Base-by-base conservation (phyloP, 2,329 filamentous ascomycete genomes). In the Mycosphaerelloides madeirae region DNA sequence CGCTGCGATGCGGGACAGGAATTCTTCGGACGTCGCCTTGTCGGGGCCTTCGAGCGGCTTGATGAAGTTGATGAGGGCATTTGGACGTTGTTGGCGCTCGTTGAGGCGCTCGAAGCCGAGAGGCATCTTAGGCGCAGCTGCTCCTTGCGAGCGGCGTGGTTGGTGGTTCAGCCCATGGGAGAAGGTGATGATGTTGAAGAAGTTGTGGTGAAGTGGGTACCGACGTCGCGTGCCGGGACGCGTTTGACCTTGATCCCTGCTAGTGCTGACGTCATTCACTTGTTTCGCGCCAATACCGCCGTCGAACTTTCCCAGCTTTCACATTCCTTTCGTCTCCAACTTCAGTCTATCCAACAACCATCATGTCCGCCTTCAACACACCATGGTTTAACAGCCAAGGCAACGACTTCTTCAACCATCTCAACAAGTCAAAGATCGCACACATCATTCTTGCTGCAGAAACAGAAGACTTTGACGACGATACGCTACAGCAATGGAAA, bases 51-150 rank as follows among this genome's bases (percentile, higher is more conserved):
- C 47, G 0, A 90, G 72, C 1, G 87, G 82, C 59, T 89, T 89
- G 69, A 95, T 91, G 71, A 95, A 95, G 62, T 87, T 80, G 55
- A 95, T 87, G 48, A 81, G 78, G 16, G 80, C 73, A 57, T 93
- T 94, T 6, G 87, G 87, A 46, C 85, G 83, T 42, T 83, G 80
- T 35, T 75, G 78, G 59, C 78, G 84, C 55, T 81, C 82, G 60
- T 95, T 95, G 39, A 94, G 73, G 50, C 87, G 79, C 68, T 87
- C 79, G 60, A 88, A 85, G 41, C 86, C 86, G 44, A 87, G 69
- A 38, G 85, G 84, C 87, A 93, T 93, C 5, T 29, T 49, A 48
- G 14, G 19, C 35, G 16, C n/a, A 18, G 16, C 19, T 12, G 33
- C 33, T 35, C 33, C 16, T n/a, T 18, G 8, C 33, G 33, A 35